These are phyloP conservation scores for Noccaea caerulescens DNA, from an alignment of 345 rosid genomes.

Conservation along the genomic window DNA sequence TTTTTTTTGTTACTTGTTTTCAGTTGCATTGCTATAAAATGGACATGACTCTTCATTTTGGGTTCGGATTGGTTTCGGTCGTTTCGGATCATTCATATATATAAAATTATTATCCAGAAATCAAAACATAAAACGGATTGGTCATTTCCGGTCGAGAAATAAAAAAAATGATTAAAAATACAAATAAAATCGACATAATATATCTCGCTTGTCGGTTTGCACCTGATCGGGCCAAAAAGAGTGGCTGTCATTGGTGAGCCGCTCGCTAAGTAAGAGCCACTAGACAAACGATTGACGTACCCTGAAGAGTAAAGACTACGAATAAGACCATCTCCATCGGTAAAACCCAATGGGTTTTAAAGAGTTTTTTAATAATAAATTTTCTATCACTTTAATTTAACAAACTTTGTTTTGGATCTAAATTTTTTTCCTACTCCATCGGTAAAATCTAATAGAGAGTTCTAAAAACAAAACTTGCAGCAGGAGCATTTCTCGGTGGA, in stretches of 20 bases:
- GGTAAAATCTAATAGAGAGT: too few relatives aligned
- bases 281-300: conserved; percentile 11
- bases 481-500: conserved; percentile 53
- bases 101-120: neutral
- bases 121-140: neutral
- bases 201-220: conserved; percentile 17
- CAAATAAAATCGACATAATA: too few relatives aligned
- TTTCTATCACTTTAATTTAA: too few relatives aligned
- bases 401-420: too few relatives aligned
- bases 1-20: neutral
- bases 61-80: too few relatives aligned
- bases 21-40: neutral
- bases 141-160: neutral
- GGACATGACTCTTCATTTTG: neutral
- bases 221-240: conserved; percentile 13
- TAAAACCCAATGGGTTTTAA: too few relatives aligned
- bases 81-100: neutral
- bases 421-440: too few relatives aligned
- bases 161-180: neutral
- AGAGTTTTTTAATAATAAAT: too few relatives aligned
- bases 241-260: conserved; percentile 32
- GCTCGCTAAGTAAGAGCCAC: conserved; percentile 25
- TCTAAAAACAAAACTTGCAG: conserved; percentile 47
- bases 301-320: neutral
- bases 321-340: too few relatives aligned